These are phyloP conservation scores for Mycena metata DNA, from an alignment of 768 basidiomycete genomes.

Conservation along the genomic window DNA sequence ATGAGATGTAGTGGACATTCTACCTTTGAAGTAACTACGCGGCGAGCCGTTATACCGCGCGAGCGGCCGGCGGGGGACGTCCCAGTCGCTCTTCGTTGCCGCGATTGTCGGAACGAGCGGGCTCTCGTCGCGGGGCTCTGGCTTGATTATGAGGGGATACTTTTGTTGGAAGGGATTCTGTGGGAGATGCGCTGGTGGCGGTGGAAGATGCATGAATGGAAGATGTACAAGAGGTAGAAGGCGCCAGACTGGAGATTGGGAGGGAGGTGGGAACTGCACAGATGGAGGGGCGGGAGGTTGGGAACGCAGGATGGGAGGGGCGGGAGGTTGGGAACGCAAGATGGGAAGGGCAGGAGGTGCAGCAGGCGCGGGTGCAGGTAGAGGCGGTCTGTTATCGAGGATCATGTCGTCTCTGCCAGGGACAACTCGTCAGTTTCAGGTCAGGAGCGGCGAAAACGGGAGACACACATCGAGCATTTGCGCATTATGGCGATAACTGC, in stretches of 20 bases:
- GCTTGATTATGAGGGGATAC: too few species aligned
- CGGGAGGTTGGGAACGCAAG: too few species aligned
- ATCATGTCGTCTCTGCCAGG: constrained; percentile 15
- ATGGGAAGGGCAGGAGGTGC: neutral
- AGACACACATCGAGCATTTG: constrained; percentile 16
- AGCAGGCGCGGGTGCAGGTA: neutral
- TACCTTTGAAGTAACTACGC: neutral
- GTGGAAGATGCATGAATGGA: too few species aligned
- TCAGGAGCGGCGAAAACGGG: too few species aligned
- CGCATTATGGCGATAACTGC: neutral
- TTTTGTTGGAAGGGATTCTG: too few species aligned
- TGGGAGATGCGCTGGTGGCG: too few species aligned
- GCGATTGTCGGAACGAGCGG: neutral
- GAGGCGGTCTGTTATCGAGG: constrained; percentile 1
- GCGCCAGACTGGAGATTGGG: too few species aligned
- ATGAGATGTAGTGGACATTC: neutral
- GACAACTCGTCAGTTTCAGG: neutral
- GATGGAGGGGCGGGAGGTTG: too few species aligned
- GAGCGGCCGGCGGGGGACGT: constrained; percentile 1
- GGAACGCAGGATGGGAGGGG: too few species aligned
- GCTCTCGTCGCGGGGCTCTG: neutral
- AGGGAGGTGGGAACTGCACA: too few species aligned
- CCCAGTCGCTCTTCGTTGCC: neutral
- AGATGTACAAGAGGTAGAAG: too few species aligned
- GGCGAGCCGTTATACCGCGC: constrained; percentile 3